These are phyloP conservation scores for Endoconidiophora polonica DNA, from an alignment of 2,329 filamentous ascomycete genomes.

Conservation along the genomic window DNA sequence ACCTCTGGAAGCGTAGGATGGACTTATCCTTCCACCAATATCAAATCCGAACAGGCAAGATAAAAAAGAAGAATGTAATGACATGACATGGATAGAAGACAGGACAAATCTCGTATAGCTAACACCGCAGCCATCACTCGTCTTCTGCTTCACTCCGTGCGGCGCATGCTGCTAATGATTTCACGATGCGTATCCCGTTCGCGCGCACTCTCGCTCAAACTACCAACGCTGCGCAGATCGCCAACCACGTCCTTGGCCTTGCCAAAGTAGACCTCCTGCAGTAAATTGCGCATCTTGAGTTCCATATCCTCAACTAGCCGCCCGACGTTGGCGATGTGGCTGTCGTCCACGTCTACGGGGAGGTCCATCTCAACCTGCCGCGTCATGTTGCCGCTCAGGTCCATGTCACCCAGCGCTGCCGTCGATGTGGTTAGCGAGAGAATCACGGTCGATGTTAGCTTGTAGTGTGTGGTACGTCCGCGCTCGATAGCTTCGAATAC, in stretches of 20 bases:
- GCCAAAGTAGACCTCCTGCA: constrained; percentile 98
- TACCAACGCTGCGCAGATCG: constrained; percentile 73
- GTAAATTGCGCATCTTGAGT: constrained; percentile 92
- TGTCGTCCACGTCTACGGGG: constrained; percentile 74
- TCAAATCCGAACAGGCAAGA: no score
- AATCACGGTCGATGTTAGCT: constrained; percentile 93
- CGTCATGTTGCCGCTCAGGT: constrained; percentile 95
- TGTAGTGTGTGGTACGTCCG: constrained; percentile 85
- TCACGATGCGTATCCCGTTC: constrained; percentile 78
- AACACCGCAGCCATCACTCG: no score
- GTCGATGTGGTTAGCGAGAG: constrained; percentile 54
- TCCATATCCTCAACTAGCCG: constrained; percentile 97
- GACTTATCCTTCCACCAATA: no score
- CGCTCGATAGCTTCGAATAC: constrained; percentile 94
- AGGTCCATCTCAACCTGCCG: constrained; percentile 87
- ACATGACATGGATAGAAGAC: no score
- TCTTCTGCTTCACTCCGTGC: background rate
- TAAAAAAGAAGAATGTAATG: no score
- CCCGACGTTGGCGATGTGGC: constrained; percentile 91
- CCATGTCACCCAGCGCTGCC: constrained; percentile 58
- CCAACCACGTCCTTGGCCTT: constrained; percentile 98
- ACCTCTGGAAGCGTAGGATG: no score
- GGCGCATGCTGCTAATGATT: constrained; percentile 52
- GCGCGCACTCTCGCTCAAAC: constrained; percentile 66
- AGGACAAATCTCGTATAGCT: no score